A percentile compares a stretch with the other conserved stretches of the same genome.
These are phyloP conservation scores for Gossypium rotundifolium DNA, from an alignment of 345 rosid species.

Conservation along the genomic window DNA sequence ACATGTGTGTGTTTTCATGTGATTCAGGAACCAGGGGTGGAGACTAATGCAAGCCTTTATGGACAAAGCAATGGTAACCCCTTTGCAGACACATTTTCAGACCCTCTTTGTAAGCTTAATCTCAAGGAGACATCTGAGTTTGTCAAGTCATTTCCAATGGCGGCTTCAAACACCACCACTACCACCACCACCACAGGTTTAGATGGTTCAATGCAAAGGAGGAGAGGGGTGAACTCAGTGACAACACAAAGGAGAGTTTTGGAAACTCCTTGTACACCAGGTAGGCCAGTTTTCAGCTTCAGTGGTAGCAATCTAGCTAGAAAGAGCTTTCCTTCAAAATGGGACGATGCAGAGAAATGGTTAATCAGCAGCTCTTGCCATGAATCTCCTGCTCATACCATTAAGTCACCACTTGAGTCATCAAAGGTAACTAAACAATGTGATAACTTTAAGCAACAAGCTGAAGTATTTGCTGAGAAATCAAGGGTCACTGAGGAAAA, in stretches of 20 bases:
- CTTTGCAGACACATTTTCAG: slow-evolving; percentile 43
- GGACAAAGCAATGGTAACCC: slow-evolving; percentile 43
- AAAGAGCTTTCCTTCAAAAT: slow-evolving; percentile 81
- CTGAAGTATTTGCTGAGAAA: slow-evolving; percentile 56
- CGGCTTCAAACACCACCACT: slow-evolving; percentile 22
- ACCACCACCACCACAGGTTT: slow-evolving; percentile 6
- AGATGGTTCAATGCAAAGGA: slow-evolving; percentile 42
- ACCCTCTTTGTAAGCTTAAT: slow-evolving; percentile 67
- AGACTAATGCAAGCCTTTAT: slow-evolving; percentile 24
- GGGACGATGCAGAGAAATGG: slow-evolving; percentile 98
- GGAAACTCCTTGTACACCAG: slow-evolving; percentile 75
- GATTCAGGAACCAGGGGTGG: slow-evolving; percentile 33
- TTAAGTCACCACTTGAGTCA: slow-evolving; percentile 31
- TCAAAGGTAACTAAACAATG: slow-evolving; percentile 30
- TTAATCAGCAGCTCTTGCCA: slow-evolving; percentile 49
- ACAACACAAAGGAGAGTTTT: slow-evolving; percentile 32
- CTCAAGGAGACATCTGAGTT: slow-evolving; percentile 72
- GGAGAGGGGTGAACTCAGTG: slow-evolving; percentile 48
- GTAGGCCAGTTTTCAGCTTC: slow-evolving; percentile 75
- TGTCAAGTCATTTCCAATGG: slow-evolving; percentile 54
- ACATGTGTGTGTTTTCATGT: slow-evolving; percentile 5
- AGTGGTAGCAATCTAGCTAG: slow-evolving; percentile 44
- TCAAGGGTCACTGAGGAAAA: slow-evolving; percentile 50
- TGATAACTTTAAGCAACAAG: slow-evolving; percentile 32
- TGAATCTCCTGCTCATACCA: slow-evolving; percentile 59